These are phyloP conservation scores for Hypoxylon sp. DNA, from an alignment of 2,329 filamentous ascomycete species.

Conservation along the genomic window DNA sequence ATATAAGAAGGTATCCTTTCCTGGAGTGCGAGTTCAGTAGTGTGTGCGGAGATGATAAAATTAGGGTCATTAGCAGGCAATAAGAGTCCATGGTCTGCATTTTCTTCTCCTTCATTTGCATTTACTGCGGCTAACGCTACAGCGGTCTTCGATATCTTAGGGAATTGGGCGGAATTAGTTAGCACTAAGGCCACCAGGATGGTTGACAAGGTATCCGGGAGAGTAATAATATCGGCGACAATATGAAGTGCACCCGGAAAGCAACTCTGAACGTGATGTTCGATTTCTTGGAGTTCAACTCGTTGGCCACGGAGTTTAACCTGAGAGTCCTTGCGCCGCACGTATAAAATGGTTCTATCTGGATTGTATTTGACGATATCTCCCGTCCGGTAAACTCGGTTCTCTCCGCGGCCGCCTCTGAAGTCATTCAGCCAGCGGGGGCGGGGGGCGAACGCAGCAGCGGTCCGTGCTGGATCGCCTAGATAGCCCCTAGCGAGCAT, in stretches of 20 bases:
- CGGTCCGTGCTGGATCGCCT: neutral
- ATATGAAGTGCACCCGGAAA: neutral
- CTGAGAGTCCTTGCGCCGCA: slow-evolving; percentile 7
- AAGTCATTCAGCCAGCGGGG: neutral
- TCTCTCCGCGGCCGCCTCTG: neutral
- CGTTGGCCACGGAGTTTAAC: slow-evolving; percentile 13
- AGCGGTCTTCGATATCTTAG: too few species aligned
- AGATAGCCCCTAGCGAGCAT: slow-evolving; percentile 3
- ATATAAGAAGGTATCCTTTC: slow-evolving; percentile 11
- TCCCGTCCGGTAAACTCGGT: slow-evolving; percentile 2
- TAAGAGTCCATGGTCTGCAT: neutral
- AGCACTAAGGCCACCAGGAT: neutral
- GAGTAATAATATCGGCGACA: neutral
- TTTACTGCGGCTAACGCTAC: too few species aligned
- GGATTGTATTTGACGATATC: slow-evolving; percentile 1
- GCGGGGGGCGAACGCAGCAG: neutral
- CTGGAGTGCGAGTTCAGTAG: neutral
- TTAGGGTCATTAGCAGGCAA: too few species aligned
- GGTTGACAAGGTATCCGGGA: neutral
- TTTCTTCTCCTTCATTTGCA: neutral
- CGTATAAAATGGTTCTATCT: neutral
- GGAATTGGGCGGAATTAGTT: neutral
- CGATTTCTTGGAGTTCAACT: slow-evolving; percentile 9
- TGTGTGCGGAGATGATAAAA: neutral
- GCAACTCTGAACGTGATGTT: neutral